Base-by-base conservation (phyloP, 352 stramenopile species). In the Thraustochytrium striatum region DNA sequence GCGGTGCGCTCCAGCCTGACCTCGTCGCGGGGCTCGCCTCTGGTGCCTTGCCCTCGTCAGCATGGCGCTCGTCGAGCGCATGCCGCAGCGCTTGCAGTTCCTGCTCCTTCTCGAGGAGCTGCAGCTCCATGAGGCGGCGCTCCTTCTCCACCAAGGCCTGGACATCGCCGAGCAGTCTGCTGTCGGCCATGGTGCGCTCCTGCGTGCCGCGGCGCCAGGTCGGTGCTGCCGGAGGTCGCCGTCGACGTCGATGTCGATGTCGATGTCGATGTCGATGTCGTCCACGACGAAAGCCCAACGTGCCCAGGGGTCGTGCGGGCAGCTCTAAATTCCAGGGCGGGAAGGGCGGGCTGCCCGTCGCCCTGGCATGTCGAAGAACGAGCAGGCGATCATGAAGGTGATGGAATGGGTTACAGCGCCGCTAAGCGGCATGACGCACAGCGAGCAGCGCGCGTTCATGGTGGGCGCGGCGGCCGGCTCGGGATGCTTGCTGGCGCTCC, bases 131-230 rank as follows among this genome's bases (percentile, higher is more conserved):
- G 7, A 75, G 35, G 11, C 32, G 16, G 44, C 65, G 44, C 36
- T 75, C 65, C 47, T 75, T 75, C 39, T 75, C 65, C 25, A 75
- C 65, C 11, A 75, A 21, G 11, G 28, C n/a, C 36, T 61, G 65
- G 5, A 75, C 65, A 21, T 61, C 52, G 5, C 9, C 52, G 13
- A 75, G n/a, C 21, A 75, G 52, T 55, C 47, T 55, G 16, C 47
- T 25, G 16, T 16, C 25, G 47, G 47, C 16, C 47, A 25, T 21
- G 25, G 47, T 25, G 47, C 47, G 25, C 16, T 16, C 16, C 25
- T 55, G 47, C 47, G 47, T 21, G 47, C 16, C 16, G 47, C 25
- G 25, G 16, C 47, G 47, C 25, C 25, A 16, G 47, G 16, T 55
- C 47, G 16, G 47, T 55, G 16, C 16, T 25, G 47, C 16, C 47